Evolutionary conservation across 441 rosid genomes (phyloP).

Genomic region (California macrophylla): DNA sequence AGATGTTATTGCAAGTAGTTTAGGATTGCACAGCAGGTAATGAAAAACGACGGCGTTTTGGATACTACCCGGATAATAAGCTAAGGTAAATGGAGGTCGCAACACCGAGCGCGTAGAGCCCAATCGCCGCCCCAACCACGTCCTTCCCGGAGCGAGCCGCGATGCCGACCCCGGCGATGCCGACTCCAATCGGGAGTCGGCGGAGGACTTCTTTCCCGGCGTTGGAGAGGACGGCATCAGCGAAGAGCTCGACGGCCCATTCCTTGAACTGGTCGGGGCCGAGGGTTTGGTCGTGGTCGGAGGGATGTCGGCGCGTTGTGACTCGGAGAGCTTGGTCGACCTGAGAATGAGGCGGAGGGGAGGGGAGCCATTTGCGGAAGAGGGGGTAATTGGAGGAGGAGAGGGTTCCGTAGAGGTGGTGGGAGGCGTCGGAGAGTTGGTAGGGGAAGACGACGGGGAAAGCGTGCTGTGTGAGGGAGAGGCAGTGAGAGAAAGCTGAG

Average conservation of each 20-base stretch:
- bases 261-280: slow-evolving; percentile 39
- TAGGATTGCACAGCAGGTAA: not conserved
- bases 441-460: slow-evolving; percentile 64
- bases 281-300: slow-evolving; percentile 22
- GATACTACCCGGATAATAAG: slow-evolving; percentile 41
- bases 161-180: slow-evolving; percentile 58
- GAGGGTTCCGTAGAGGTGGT: slow-evolving; percentile 45
- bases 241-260: slow-evolving; percentile 61
- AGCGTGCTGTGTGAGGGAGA: slow-evolving; percentile 58
- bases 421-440: slow-evolving; percentile 64
- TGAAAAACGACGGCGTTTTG: not conserved
- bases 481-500: slow-evolving; percentile 53
- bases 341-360: slow-evolving; percentile 55
- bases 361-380: slow-evolving; percentile 49
- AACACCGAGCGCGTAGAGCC: slow-evolving; percentile 65
- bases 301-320: slow-evolving; percentile 10
- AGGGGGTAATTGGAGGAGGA: slow-evolving; percentile 30
- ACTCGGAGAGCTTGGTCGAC: slow-evolving; percentile 58
- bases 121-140: slow-evolving; percentile 56
- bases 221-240: slow-evolving; percentile 42
- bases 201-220: slow-evolving; percentile 51
- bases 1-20: not conserved
- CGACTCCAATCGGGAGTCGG: slow-evolving; percentile 58
- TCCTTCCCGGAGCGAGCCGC: slow-evolving; percentile 40
- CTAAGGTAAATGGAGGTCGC: slow-evolving; percentile 56